Base-by-base conservation (phyloP, 1,139 yeast species). In the Cylindricascospora bacillispora region DNA sequence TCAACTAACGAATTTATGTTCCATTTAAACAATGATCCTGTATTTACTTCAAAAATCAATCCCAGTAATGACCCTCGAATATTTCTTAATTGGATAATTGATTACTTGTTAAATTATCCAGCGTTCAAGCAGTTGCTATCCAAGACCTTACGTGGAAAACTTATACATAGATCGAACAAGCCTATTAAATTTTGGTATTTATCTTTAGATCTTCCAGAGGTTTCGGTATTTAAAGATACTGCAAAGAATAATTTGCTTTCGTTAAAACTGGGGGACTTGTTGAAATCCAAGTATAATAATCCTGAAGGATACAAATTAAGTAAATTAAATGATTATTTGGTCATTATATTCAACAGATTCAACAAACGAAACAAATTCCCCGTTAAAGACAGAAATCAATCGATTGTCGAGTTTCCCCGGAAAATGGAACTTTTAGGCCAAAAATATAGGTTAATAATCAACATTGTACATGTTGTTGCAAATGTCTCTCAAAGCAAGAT, bases 171-270 rank as follows among this genome's bases (percentile, higher is more conserved):
- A n/a, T n/a, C n/a, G n/a, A n/a, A n/a, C n/a, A 73, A 37, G 30
- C 77, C 4, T 81, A 89, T 89, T 76, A 76, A 4, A 22, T 81
- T 75, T 45, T 69, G 82, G 73, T 49, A 67, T 16, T 49, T 81
- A 5, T 55, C 77, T 0, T 48, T 81, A 7, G 72, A 67, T 32
- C 50, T 78, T 16, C 89, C 92, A 0, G 59, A 68, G 1, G 56
- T 56, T 4, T 70, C 85, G 0, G 44, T 76, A 7, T 70, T 77
- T 43, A 64, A 62, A 39, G 63, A 62, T 36, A 48, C 58, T 1
- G 45, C 51, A 3, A 46, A 48, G 13, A 45, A 59, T 20, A 59
- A 49, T 16, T 62, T 77, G 10, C 73, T 75, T 2, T 83, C 78
- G 42, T 62, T 73, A 3, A 47, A 60, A 1, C 40, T 80, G 7